Evolutionary conservation across 176 grass and related monocot species (phyloP), one percentile per base, ranked within the genome.

Genomic region (Aegilops tauschii): DNA sequence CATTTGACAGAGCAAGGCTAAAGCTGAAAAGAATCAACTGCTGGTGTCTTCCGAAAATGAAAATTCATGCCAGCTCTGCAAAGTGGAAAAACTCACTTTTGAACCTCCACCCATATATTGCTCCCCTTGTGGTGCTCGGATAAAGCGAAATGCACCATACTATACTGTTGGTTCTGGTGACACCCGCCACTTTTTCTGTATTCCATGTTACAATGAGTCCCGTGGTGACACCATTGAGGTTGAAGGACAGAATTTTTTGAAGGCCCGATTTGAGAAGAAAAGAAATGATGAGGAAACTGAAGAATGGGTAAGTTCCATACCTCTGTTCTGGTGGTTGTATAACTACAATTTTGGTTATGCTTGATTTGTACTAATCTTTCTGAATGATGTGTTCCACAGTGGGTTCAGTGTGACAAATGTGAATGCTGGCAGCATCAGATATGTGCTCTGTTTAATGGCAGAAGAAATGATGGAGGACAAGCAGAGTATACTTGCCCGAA

Each of bases 341-440:
- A 31, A 87, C 84, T 31, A 52, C 69, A 54, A 8, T 76, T 75
- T 61, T 66, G 67, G 68, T 62, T 82, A 75, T 73, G 9, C 78
- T 73, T 82, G 5, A 63, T 72, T 31, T 54, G 29, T 79, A 64
- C 65, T 87, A 87, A 67, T 80, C 16, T 90, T 86, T 80, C 74
- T 44, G 30, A 88, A 86, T 81, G 64, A 77, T 85, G 52, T 83
- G 76, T 86, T 80, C 73, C 88, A 81, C 86, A 99, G 97, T 99
- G 97, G 97, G 97, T 93, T 76, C 97, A 99, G 79, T 99, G 97
- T 81, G 97, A 99, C 88, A 99, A 97, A 80, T 99, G 97, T 90
- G 97, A 96, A 92, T 91, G 92, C 75, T 98, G 97, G 97, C 93
- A 98, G 65, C 97, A 98, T 86, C 97, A 98, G 87, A 96, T 98